These are phyloP conservation scores for Annona squamosa DNA, from an alignment of 164 flowering plant genomes.

Conservation along the genomic window DNA sequence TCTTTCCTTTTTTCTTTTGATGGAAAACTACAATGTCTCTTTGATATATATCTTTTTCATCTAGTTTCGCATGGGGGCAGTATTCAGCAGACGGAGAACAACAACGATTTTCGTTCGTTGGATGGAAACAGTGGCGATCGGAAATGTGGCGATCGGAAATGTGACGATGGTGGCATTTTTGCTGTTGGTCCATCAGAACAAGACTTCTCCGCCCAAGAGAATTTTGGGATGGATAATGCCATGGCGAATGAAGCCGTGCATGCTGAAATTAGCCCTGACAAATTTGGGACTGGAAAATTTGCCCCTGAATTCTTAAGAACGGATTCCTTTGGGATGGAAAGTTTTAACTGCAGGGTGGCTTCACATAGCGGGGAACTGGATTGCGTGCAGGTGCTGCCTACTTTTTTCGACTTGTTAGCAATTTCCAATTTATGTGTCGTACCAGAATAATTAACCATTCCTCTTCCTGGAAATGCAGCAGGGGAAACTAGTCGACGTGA, in stretches of 20 bases:
- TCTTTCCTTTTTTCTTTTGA: background rate
- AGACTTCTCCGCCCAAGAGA: constrained; percentile 3
- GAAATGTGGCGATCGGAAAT: constrained; percentile 10
- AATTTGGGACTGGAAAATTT: constrained; percentile 11
- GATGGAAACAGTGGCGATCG: constrained; percentile 12
- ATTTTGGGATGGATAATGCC: constrained; percentile 15
- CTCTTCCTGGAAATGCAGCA: constrained; percentile 17
- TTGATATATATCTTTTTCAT: constrained; percentile 3
- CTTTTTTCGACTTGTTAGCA: constrained; percentile 2
- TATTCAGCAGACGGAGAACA: constrained; percentile 6
- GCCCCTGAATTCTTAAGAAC: constrained; percentile 7
- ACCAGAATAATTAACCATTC: constrained; percentile 2
- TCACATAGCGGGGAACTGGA: constrained; percentile 4
- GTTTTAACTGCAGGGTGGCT: constrained; percentile 13
- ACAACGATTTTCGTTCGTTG: constrained; percentile 5
- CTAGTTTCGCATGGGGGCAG: constrained; percentile 13
- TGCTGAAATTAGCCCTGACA: constrained; percentile 7
- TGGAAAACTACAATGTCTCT: background rate
- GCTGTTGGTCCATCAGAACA: constrained; percentile 11
- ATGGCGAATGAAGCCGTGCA: constrained; percentile 9
- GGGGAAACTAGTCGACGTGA: constrained; percentile 28
- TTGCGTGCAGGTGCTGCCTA: constrained; percentile 15
- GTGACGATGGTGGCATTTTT: background rate
- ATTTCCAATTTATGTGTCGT: background rate
- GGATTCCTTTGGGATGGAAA: constrained; percentile 9